Evolutionary conservation across 768 basidiomycete genomes (phyloP).

Genomic region (Lactifluus pinguis): DNA sequence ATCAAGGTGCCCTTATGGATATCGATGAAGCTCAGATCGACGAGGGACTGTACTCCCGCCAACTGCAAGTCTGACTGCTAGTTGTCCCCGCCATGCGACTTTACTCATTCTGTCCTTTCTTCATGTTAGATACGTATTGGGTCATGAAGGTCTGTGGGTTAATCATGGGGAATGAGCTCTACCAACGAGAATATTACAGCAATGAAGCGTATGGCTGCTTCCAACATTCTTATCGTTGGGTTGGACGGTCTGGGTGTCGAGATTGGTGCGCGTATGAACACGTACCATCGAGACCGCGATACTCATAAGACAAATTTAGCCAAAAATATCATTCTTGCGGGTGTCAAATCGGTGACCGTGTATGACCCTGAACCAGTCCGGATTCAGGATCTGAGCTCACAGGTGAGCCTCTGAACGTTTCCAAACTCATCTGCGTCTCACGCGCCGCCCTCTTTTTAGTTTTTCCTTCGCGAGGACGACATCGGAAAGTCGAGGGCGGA

Average conservation of each 20-base stretch:
- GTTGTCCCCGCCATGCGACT: background rate
- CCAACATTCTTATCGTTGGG: constrained; percentile 91
- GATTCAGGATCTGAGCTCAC: constrained; percentile 86
- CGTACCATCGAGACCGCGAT: background rate
- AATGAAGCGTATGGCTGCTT: constrained; percentile 98
- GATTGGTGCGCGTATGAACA: constrained; percentile 52
- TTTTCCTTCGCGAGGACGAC: constrained; percentile 85
- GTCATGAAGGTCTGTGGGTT: constrained; percentile 72
- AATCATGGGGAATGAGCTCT: background rate
- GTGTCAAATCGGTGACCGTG: constrained; percentile 94
- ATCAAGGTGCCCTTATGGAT: constrained; percentile 55
- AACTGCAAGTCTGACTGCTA: constrained; percentile 52
- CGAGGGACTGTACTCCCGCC: constrained; percentile 89
- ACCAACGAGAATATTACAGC: constrained; percentile 40
- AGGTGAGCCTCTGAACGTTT: constrained; percentile 40
- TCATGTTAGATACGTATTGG: constrained; percentile 73
- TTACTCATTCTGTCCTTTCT: constrained; percentile 19
- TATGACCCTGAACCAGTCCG: constrained; percentile 87
- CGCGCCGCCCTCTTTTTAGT: constrained; percentile 39
- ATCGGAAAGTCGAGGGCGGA: constrained; percentile 82
- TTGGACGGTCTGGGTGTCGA: constrained; percentile 90
- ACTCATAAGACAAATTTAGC: constrained; percentile 37
- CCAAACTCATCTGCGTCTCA: background rate
- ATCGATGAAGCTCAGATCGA: constrained; percentile 84
- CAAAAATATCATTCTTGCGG: constrained; percentile 91